Evolutionary conservation across 139 green algal species (phyloP).

Genomic region (Desmodesmus armatus): DNA sequence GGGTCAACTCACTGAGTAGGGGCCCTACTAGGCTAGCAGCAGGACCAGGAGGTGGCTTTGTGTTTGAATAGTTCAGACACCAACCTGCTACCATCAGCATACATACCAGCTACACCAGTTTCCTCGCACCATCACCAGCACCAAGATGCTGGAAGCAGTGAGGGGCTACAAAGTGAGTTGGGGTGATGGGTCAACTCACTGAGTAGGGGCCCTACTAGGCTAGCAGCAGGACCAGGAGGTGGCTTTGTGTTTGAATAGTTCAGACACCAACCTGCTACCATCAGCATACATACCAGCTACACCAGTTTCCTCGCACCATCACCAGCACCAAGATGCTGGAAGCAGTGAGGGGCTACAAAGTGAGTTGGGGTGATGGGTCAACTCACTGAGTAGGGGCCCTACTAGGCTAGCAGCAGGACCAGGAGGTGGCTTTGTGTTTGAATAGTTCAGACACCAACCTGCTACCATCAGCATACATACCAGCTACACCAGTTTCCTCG

Average conservation of each 20-base stretch:
- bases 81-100: slow-evolving; percentile 81
- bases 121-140: slow-evolving; percentile 80
- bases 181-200: too few relatives aligned
- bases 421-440: not conserved
- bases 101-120: slow-evolving; percentile 83
- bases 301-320: slow-evolving; percentile 83
- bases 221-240: not conserved
- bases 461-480: slow-evolving; percentile 82
- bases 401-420: not conserved
- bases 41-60: not conserved
- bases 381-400: too few relatives aligned
- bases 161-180: slow-evolving; percentile 68
- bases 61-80: not conserved
- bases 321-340: slow-evolving; percentile 89
- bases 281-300: slow-evolving; percentile 83
- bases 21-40: too few relatives aligned
- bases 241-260: not conserved
- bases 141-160: slow-evolving; percentile 89
- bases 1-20: too few relatives aligned
- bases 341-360: slow-evolving; percentile 71
- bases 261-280: slow-evolving; percentile 63
- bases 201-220: too few relatives aligned
- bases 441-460: not conserved
- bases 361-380: too few relatives aligned
- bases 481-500: slow-evolving; percentile 83